Base-by-base conservation (phyloP, 73 alveolate species). In the Durusdinium trenchii region DNA sequence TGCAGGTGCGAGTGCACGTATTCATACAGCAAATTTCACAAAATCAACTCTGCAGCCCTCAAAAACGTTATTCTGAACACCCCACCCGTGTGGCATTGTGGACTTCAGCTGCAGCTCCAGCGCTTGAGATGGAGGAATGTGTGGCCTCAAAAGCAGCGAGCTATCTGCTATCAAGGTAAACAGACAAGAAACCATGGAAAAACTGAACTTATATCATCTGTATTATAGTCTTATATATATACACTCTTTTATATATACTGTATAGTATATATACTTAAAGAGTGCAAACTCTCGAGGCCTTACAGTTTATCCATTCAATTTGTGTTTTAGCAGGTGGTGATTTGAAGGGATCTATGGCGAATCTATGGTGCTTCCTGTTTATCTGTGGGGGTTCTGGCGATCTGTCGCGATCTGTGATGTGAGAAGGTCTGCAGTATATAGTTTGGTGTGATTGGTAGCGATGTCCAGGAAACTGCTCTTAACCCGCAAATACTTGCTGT, bases 51-150 rank as follows among this genome's bases (percentile, higher is more conserved):
- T 23, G 42, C n/a, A 18, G 42, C 9, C 23, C 9, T 26, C 79
- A 28, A 64, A 10, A 28, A 28, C 23, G 42, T 6, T 38, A 9
- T 26, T 38, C n/a, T 6, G 10, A 64, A 28, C n/a, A 16, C 47
- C 94, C 51, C 94, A 54, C 98, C 98, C 98, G 43, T 91, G 98
- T 5, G 99, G 99, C 99, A 94, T 94, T n/a, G 99, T 78, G 84
- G 94, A 76, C 93, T 94, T 94, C 82, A 94, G 83, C 69, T 94
- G 99, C 67, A 76, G 83, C 94, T 94, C 99, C 91, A 94, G 48
- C 23, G 99, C 99, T 57, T 67, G 83, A 12, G 98, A 91, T 47
- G 98, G 98, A 48, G 67, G 76, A 78, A 91, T 91, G 98, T 91
- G 98, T 0, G 98, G 98, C 98, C 98, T 91, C 36, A 30, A 47